These are phyloP conservation scores for Collybiopsis confluens DNA, from an alignment of 768 basidiomycete genomes.

Conservation along the genomic window DNA sequence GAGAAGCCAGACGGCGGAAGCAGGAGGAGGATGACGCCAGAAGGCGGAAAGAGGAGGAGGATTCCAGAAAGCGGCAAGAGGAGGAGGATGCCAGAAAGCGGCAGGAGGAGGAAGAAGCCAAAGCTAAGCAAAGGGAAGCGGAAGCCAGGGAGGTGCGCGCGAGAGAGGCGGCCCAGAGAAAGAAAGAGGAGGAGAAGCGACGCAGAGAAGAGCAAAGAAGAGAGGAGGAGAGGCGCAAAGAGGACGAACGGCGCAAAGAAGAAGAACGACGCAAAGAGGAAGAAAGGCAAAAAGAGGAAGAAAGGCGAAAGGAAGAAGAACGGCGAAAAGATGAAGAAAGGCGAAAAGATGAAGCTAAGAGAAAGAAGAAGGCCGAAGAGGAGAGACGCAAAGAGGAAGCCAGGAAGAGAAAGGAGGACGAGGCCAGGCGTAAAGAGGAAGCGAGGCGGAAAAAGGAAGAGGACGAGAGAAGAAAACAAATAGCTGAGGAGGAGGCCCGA, in stretches of 20 bases:
- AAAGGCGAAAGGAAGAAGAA: conserved; percentile 1
- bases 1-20: not conserved
- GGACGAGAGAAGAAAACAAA: conserved; percentile 17
- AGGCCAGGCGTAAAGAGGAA: conserved; percentile 16
- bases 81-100: conserved; percentile 9
- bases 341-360: conserved; percentile 10
- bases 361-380: conserved; percentile 7
- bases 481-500: conserved; percentile 4
- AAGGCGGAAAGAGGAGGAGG: not conserved
- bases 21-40: not conserved
- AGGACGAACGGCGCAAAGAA: conserved; percentile 24
- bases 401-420: conserved; percentile 1
- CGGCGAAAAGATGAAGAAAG: conserved; percentile 24
- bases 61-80: not conserved
- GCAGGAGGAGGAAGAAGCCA: conserved; percentile 15
- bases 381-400: conserved; percentile 10
- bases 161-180: conserved; percentile 6
- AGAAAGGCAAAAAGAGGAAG: not conserved
- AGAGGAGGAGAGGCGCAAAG: conserved; percentile 14
- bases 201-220: conserved; percentile 5
- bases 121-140: conserved; percentile 11
- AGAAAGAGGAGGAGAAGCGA: conserved; percentile 12
- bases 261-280: conserved; percentile 19
- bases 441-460: conserved; percentile 23
- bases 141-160: conserved; percentile 28